Evolutionary conservation across 2,329 filamentous ascomycete genomes (phyloP), one percentile per base, ranked within the genome.

Genomic region (Aureobasidium sp.): DNA sequence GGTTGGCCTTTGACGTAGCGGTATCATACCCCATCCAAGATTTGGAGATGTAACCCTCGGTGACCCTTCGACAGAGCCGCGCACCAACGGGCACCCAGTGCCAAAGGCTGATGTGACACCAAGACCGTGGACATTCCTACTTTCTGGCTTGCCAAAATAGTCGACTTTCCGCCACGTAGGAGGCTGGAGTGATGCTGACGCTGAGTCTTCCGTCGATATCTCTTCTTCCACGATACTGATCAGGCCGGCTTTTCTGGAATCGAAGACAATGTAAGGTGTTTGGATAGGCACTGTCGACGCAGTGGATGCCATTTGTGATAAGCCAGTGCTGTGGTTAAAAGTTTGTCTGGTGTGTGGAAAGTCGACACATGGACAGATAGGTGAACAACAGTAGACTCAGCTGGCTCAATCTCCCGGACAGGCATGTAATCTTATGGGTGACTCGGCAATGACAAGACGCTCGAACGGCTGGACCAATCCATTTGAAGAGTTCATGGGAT

Each of bases 191-290:
- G 36, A 32, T 10, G 25, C 30, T 29, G 42, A 50, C n/a, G 44
- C 34, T 6, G 45, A 59, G 14, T 1, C 7, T 13, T 42, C 57
- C 2, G 25, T 14, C 36, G 25, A 6, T 42, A 50, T 2, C 32
- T 50, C 57, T 16, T 59, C 45, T 36, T 59, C 57, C 5, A 42
- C 45, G n/a, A 59, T 59, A 30, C 57, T 59, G 45, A 49, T 30
- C 6, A 50, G 34, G 21, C 36, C 45, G 7, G 16, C 36, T 3
- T 49, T 36, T 6, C 36, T 14, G 5, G 34, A 42, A n/a, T 59
- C 57, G n/a, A 41, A 59, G 36, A 42, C 16, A 16, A 50, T 59
- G 5, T 16, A 36, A 25, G 57, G 45, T 41, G 45, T 34, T n/a
- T 30, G 32, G 21, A 11, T 21, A 48, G 14, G 32, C n/a, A 42